Base-by-base conservation (phyloP, 768 basidiomycete species). In the Kwoniella shandongensis region DNA sequence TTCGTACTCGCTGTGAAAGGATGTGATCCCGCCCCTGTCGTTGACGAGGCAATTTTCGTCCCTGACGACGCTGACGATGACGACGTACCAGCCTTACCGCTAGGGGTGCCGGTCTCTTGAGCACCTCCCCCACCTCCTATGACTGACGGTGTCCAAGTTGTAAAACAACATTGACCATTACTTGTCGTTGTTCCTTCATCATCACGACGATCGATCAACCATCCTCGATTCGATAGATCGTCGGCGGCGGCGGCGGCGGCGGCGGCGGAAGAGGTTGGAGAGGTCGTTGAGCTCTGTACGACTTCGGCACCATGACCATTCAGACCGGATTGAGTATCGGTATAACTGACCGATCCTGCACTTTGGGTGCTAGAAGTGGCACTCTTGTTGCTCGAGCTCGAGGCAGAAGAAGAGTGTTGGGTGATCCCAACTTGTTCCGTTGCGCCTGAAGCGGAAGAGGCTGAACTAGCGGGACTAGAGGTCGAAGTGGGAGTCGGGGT, bases 151-250 rank as follows among this genome's bases (percentile, higher is more conserved):
- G 67, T 68, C 63, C 64, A 73, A 30, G 68, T 73, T 2, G 72
- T 73, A 29, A 49, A 68, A 51, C 72, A 73, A 36, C 72, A 73
- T 56, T 70, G 67, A 29, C 62, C 69, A 32, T 58, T 42, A 40
- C 53, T 65, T 22, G 61, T 69, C 6, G 47, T 59, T 1, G 65
- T 72, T 40, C 35, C 48, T n/a, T 39, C 54, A 22, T 39, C 53
- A 27, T 46, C 40, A 26, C 54, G 7, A 17, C 40, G 5, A n/a
- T 18, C 17, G n/a, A 42, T 6, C n/a, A n/a, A 8, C 40, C 40
- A 42, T 23, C 40, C n/a, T 23, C 40, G 40, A n/a, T 18, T 6
- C 5, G 38, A 36, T 11, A 39, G 22, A 18, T 51, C 50, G 32
- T 32, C 32, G 32, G 6, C 32, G 13, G 6, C 32, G 13, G 6